Base-by-base conservation (phyloP, 2,329 filamentous ascomycete genomes). In the Ciborinia camelliae region DNA sequence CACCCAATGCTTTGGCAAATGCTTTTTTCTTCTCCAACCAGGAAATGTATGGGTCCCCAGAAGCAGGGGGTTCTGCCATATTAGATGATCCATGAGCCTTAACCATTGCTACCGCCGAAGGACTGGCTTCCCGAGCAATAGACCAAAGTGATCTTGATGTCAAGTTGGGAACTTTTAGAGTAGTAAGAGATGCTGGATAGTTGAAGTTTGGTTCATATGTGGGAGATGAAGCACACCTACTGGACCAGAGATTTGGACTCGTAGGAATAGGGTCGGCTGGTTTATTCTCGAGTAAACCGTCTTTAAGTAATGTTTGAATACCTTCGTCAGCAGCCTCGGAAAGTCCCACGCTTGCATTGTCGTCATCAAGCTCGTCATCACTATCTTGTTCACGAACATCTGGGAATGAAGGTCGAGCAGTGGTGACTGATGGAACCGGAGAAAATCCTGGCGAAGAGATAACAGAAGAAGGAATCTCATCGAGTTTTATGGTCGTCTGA, bases 41-140 rank as follows among this genome's bases (percentile, higher is more conserved):
- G 23, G 26, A 5, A 41, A 30, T 45, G 23, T 23, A 35, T 4
- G 28, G 35, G 32, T 28, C 35, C 10, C 59, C 37, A 6, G 3
- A 23, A 35, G 20, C 7, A 45, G 37, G 18, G 28, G 4, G 20
- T 28, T 57, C 45, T 8, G 12, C 12, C 30, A 30, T 23, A 26
- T 63, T 20, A 53, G 50, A 28, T 26, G 32, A 20, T 47, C 6
- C 37, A 12, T 52, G 59, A 43, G 68, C 65, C 62, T 77, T 78
- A 26, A 73, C 74, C 73, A 77, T 75, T 51, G 76, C 76, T 26
- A 75, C 75, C 66, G 77, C 76, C 10, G 76, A 77, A 57, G 76
- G 77, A 68, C 76, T 77, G 52, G 75, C 72, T 18, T 73, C 70
- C 54, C 76, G 68, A 45, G n/a, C 52, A 28, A 12, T 47, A 32